These are phyloP conservation scores for Akanthomyces lecanii DNA, from an alignment of 2,329 filamentous ascomycete species.

Conservation along the genomic window DNA sequence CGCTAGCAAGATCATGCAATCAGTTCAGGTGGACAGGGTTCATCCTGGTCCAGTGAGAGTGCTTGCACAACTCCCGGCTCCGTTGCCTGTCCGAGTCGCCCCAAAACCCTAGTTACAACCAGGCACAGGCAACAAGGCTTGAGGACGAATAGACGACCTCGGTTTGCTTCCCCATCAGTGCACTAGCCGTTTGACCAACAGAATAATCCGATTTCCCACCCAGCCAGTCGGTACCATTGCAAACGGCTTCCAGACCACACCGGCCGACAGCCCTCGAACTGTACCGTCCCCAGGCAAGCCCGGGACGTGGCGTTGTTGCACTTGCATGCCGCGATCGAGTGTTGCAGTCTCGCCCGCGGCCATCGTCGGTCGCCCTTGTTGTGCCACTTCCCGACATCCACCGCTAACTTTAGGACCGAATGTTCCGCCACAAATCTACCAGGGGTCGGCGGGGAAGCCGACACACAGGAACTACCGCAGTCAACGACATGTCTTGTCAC, in stretches of 20 bases:
- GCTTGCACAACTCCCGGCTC: background rate
- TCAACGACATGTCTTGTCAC: background rate
- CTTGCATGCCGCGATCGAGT: background rate
- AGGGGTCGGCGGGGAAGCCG: background rate
- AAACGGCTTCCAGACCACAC: too few relatives aligned
- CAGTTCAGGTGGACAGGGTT: constrained; percentile 11
- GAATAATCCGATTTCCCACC: too few relatives aligned
- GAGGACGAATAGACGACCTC: too few relatives aligned
- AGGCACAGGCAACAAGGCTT: background rate
- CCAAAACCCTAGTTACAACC: background rate
- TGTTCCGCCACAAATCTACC: background rate
- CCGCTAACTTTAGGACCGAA: background rate
- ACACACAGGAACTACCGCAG: background rate
- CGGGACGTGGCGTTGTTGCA: background rate
- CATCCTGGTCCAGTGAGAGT: background rate
- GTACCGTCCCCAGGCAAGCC: background rate
- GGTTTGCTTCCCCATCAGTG: too few relatives aligned
- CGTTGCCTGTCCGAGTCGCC: too few relatives aligned
- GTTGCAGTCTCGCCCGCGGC: background rate
- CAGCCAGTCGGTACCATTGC: too few relatives aligned
- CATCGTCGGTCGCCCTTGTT: background rate
- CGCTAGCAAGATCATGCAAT: constrained; percentile 3
- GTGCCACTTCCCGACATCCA: background rate
- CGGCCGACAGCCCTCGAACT: background rate
- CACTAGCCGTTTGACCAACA: too few relatives aligned